Evolutionary conservation across 2,329 filamentous ascomycete species (phyloP), one percentile per base, ranked within the genome.

Genomic region (Paraphaeosphaeria sporulosa): DNA sequence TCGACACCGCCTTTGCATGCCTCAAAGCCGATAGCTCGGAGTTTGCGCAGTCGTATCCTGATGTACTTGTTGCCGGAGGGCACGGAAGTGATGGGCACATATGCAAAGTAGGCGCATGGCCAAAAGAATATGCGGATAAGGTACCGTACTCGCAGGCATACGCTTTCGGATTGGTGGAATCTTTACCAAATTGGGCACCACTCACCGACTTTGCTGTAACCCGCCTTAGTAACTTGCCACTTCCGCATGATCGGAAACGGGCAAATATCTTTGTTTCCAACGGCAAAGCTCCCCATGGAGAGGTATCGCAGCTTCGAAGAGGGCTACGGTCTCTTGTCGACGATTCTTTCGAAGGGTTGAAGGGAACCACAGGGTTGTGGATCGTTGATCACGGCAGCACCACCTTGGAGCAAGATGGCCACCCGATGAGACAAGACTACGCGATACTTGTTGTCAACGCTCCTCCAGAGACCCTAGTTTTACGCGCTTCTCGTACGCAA

Each of bases 1-100:
- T 96, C 49, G 90, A 93, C 59, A 89, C 86, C 2, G 93, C 93
- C 2, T 96, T 98, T 74, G 90, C 93, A 54, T 91, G 89, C 55
- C 73, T 86, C 19, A 81, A 83, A 58, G 83, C 91, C n/a, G 69
- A 71, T 49, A 64, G 64, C 38, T 68, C 68, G 1, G 87, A 86
- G 50, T 65, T 63, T 38, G 68, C 64, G 56, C 86, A 87, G 63
- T 80, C 84, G 38, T 87, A 86, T 59, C 88, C 88, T 2, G 94
- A 97, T 74, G 84, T 96, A n/a, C 81, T 97, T 49, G 85, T 96
- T 38, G 87, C 90, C 50, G 91, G 90, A 4, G 93, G 94, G 0
- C 89, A 91, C 65, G 90, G 89, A 55, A 91, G 93, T 9, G 86
- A 89, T 61, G 94, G 94, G 7, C 88, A 89, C 0, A 83, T 95